Conservation (phyloP, 2,329 filamentous ascomycete genomes). For the Xylariaceae sp. region DNA sequence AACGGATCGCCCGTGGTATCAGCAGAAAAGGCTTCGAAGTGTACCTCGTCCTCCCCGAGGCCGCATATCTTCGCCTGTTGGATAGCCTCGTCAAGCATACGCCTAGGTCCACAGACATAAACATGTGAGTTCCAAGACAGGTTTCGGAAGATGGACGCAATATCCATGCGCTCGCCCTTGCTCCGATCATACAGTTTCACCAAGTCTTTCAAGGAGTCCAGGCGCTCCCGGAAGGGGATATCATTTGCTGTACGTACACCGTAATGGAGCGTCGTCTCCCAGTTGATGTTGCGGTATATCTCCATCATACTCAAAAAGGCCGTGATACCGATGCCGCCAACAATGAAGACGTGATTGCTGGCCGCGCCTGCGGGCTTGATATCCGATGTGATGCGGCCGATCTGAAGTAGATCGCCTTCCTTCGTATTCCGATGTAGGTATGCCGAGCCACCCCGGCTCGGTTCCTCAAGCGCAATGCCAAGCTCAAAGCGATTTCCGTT, state of each 20-base stretch:
- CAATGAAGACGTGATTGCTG: constrained; percentile 67
- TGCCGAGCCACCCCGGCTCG: constrained; percentile 65
- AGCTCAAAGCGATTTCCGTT: constrained; percentile 59
- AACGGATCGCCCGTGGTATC: constrained; percentile 65
- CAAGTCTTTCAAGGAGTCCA: constrained; percentile 51
- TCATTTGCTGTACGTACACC: constrained; percentile 60
- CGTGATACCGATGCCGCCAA: constrained; percentile 70
- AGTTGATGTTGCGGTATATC: constrained; percentile 52
- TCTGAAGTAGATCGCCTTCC: constrained; percentile 57
- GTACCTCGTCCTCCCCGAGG: constrained; percentile 58
- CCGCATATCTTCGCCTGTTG: constrained; percentile 49
- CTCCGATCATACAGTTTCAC: constrained; percentile 61
- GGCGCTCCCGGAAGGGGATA: constrained; percentile 59
- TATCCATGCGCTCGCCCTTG: constrained; percentile 58
- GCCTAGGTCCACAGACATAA: constrained; percentile 66
- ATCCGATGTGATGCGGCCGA: constrained; percentile 57
- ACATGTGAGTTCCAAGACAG: constrained; percentile 62
- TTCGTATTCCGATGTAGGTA: constrained; percentile 60
- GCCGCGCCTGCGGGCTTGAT: constrained; percentile 54
- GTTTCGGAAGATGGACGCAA: constrained; percentile 52
- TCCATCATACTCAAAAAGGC: constrained; percentile 63
- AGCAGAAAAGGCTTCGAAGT: constrained; percentile 66
- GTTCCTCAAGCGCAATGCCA: constrained; percentile 61
- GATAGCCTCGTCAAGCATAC: constrained; percentile 61
- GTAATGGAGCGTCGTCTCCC: constrained; percentile 63